Conservation (phyloP, 2,329 filamentous ascomycete genomes). For the Cladosporium sp. region DNA sequence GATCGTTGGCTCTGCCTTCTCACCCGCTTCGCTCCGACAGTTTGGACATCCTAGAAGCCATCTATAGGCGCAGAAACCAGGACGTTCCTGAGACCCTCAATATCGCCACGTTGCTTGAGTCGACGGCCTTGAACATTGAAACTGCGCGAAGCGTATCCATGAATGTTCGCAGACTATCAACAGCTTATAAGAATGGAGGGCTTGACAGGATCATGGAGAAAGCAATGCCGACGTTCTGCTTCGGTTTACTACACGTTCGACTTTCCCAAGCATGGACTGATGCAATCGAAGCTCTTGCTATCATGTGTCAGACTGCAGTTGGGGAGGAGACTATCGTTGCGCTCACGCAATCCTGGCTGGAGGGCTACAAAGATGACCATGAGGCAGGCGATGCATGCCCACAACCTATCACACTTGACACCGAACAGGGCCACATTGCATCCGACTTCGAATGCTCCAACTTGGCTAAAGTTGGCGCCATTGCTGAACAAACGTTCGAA, state of each 20-base stretch:
- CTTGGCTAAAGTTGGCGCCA: conserved; percentile 54
- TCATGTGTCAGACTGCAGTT: conserved; percentile 63
- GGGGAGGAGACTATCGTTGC: conserved; percentile 71
- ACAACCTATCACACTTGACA: conserved; percentile 17
- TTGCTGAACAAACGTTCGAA: conserved; percentile 50
- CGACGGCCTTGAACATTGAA: conserved; percentile 71
- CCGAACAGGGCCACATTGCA: conserved; percentile 34
- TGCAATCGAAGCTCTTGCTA: conserved; percentile 68
- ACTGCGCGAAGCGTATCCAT: conserved; percentile 75
- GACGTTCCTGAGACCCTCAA: conserved; percentile 51
- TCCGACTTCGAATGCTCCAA: conserved; percentile 87
- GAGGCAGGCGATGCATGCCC: not conserved
- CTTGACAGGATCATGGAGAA: conserved; percentile 62
- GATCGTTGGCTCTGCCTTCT: conserved; percentile 71
- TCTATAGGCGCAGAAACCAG: conserved; percentile 49
- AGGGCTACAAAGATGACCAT: conserved; percentile 5
- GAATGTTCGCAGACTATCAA: conserved; percentile 73
- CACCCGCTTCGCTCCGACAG: conserved; percentile 70
- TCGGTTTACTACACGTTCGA: conserved; percentile 82
- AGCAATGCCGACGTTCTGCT: conserved; percentile 76
- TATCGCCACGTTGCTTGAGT: conserved; percentile 73
- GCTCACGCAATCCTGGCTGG: conserved; percentile 74
- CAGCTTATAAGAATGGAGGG: conserved; percentile 57
- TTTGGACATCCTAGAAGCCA: conserved; percentile 64
- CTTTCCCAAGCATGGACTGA: conserved; percentile 87